These are phyloP conservation scores for Hemileccinum rubropunctum DNA, from an alignment of 768 basidiomycete species.

Conservation along the genomic window DNA sequence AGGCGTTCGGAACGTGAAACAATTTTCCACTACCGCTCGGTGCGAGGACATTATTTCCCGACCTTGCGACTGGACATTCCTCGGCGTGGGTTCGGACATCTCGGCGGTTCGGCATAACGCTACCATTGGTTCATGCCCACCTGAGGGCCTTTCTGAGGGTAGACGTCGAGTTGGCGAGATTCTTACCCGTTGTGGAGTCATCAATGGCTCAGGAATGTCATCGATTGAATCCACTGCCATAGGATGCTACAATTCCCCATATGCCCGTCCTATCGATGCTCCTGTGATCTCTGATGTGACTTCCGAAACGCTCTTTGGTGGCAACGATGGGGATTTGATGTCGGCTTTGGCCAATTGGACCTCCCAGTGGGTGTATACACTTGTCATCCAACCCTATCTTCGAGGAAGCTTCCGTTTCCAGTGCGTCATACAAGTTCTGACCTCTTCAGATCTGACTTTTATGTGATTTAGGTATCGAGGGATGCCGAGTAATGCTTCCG, in stretches of 20 bases:
- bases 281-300: not conserved
- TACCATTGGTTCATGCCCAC: not conserved
- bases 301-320: not conserved
- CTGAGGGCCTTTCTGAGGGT: slow-evolving; percentile 14
- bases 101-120: not conserved
- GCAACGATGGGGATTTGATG: slow-evolving; percentile 6
- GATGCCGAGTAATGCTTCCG: slow-evolving; percentile 1
- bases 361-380: slow-evolving; percentile 23
- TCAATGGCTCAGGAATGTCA: slow-evolving; percentile 2
- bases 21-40: not conserved
- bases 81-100: slow-evolving; percentile 2
- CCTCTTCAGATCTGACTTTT: not conserved
- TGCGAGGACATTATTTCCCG: not conserved
- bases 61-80: slow-evolving; percentile 2
- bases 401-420: slow-evolving; percentile 15
- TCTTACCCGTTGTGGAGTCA: slow-evolving; percentile 20
- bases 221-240: not conserved
- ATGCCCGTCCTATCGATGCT: not conserved
- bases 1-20: not conserved
- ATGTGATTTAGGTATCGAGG: slow-evolving; percentile 16
- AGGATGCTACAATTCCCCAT: not conserved
- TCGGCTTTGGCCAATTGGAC: slow-evolving; percentile 24
- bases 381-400: slow-evolving; percentile 23
- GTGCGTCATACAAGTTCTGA: slow-evolving; percentile 14
- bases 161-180: slow-evolving; percentile 17